Conservation (phyloP, 1,284 basidiomycete genomes). For the Ustilago cynodontis region DNA sequence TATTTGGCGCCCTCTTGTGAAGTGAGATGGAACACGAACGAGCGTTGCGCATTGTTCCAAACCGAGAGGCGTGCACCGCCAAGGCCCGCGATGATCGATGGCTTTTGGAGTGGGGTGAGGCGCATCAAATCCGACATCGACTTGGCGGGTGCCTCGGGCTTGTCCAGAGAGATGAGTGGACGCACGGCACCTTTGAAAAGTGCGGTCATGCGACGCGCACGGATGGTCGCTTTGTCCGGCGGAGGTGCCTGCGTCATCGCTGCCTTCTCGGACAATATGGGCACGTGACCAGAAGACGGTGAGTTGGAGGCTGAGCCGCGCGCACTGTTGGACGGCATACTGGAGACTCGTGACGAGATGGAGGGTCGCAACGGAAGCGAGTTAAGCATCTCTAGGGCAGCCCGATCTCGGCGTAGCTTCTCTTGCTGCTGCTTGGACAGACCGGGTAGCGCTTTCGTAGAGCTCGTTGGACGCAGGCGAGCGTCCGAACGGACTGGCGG, state of each 20-base stretch:
- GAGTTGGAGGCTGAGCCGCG: constrained; percentile 16
- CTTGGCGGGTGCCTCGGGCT: constrained; percentile 41
- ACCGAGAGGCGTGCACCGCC: constrained; percentile 57
- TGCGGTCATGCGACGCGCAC: constrained; percentile 64
- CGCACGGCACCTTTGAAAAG: constrained; percentile 65
- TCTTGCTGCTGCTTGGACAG: constrained; percentile 59
- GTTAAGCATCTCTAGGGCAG: constrained; percentile 43
- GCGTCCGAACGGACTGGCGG: constrained; percentile 39
- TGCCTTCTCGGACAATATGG: constrained; percentile 14
- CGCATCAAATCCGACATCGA: constrained; percentile 51
- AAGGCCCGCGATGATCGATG: constrained; percentile 50
- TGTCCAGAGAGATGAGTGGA: constrained; percentile 55
- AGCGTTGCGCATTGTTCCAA: constrained; percentile 65
- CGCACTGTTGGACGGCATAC: constrained; percentile 38
- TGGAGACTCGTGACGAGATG: constrained; percentile 46
- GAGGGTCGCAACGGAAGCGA: constrained; percentile 30
- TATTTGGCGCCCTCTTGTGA: constrained; percentile 60
- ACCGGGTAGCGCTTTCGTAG: constrained; percentile 47
- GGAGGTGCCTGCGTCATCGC: constrained; percentile 26
- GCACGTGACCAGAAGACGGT: constrained; percentile 13
- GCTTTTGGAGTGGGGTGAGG: constrained; percentile 56
- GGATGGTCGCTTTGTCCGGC: constrained; percentile 49
- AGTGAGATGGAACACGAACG: constrained; percentile 64
- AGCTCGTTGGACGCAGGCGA: constrained; percentile 31
- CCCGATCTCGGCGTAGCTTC: constrained; percentile 56